Evolutionary conservation across 768 basidiomycete genomes (phyloP).

Genomic region (Mycena sanguinolenta): DNA sequence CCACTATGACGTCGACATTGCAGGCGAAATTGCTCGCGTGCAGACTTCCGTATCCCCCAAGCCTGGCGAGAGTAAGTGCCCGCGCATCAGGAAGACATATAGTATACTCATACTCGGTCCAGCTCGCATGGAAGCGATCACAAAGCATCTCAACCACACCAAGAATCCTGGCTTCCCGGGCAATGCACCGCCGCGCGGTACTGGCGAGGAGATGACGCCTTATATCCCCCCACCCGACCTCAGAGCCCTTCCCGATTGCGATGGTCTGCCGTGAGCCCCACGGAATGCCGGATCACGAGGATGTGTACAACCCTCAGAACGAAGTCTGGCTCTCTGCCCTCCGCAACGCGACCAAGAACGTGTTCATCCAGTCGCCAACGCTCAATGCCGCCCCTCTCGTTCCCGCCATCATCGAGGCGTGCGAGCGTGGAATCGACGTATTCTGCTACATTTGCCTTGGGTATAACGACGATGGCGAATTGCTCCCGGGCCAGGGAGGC

Average conservation of each 20-base stretch:
- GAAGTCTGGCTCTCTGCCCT: slow-evolving; percentile 77
- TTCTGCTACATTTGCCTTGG: slow-evolving; percentile 72
- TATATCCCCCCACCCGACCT: slow-evolving; percentile 71
- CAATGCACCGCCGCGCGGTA: slow-evolving; percentile 43
- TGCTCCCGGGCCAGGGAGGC: slow-evolving; percentile 77
- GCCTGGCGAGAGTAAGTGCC: slow-evolving; percentile 12
- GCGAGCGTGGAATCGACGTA: slow-evolving; percentile 70
- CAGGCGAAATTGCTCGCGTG: slow-evolving; percentile 39
- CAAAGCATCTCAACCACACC: slow-evolving; percentile 56
- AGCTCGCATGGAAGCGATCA: slow-evolving; percentile 48
- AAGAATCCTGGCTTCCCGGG: slow-evolving; percentile 50
- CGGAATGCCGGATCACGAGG: slow-evolving; percentile 64
- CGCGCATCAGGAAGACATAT: no score
- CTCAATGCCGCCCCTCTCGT: slow-evolving; percentile 77
- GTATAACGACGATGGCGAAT: slow-evolving; percentile 70
- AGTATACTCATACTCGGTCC: no score
- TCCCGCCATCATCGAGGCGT: slow-evolving; percentile 69
- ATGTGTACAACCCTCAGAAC: slow-evolving; percentile 70
- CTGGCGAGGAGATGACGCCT: slow-evolving; percentile 68
- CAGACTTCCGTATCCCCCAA: slow-evolving; percentile 40
- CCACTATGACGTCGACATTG: slow-evolving; percentile 42
- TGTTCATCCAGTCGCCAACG: slow-evolving; percentile 84
- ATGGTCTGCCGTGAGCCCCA: slow-evolving; percentile 74
- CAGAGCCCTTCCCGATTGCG: slow-evolving; percentile 72
- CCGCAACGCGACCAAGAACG: slow-evolving; percentile 66